Conservation (phyloP, 1,284 basidiomycete genomes). For the Moesziomyces aphidis region DNA sequence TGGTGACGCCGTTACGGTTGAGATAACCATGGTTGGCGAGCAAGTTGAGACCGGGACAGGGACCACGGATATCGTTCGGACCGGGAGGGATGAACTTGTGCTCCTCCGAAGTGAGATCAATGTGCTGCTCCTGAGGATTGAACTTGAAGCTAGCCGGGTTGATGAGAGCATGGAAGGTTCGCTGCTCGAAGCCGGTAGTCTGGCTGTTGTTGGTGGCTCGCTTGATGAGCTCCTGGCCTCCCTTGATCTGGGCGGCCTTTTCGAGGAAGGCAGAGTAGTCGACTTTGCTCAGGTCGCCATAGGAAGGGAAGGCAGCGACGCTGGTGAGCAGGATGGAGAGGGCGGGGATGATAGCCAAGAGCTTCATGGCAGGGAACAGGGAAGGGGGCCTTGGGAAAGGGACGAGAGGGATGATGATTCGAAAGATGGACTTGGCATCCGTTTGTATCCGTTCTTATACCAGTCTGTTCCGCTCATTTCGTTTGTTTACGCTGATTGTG, state of each 20-base stretch:
- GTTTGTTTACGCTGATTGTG: background rate
- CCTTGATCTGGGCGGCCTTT: conserved; percentile 34
- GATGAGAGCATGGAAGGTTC: conserved; percentile 41
- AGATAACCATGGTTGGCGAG: conserved; percentile 58
- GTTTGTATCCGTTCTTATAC: background rate
- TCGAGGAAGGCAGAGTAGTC: conserved; percentile 46
- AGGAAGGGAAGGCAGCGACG: conserved; percentile 43
- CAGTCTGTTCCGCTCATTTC: background rate
- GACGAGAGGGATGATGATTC: conserved; percentile 5
- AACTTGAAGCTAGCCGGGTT: conserved; percentile 51
- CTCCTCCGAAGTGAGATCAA: conserved; percentile 49
- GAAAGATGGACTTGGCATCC: background rate
- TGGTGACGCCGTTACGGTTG: conserved; percentile 50
- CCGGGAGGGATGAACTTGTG: conserved; percentile 55
- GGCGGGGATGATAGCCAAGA: conserved; percentile 10
- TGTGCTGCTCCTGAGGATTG: conserved; percentile 40
- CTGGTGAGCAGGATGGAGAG: conserved; percentile 24
- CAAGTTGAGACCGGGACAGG: conserved; percentile 54
- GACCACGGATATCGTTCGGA: conserved; percentile 53
- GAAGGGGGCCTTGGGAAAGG: conserved; percentile 4
- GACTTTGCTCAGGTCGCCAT: conserved; percentile 18
- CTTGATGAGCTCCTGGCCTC: conserved; percentile 21
- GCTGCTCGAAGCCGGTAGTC: conserved; percentile 26
- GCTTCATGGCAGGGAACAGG: conserved; percentile 17
- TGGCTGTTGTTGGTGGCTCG: conserved; percentile 6